Evolutionary conservation across 768 basidiomycete genomes (phyloP), one percentile per base, ranked within the genome.

Genomic region (Mycena sanguinolenta): DNA sequence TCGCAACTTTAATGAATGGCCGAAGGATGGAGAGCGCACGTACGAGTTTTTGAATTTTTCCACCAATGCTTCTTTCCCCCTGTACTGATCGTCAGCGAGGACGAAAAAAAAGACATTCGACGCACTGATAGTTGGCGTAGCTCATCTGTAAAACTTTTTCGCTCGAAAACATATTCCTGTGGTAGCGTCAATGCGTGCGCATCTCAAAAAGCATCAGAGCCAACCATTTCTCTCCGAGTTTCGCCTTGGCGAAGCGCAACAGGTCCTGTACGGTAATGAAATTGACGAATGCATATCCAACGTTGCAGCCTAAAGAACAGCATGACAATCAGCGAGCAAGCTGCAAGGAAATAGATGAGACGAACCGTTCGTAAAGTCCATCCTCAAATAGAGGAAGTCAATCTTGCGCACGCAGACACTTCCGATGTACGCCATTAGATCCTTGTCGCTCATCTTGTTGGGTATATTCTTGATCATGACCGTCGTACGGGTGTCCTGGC

Each of bases 391-490:
- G 73, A 97, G 83, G 78, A 96, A 96, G 80, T 96, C 95, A 69
- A 94, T 92, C 64, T 85, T 85, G 49, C 92, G 84, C n/a, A 90
- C 88, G 77, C 91, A 93, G 28, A 94, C 93, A 70, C 88, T 86
- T 59, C 81, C 86, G 70, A 94, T 94, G 75, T 89, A 95, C 44
- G 81, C 79, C 67, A 90, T 83, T 74, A 95, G 77, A 72, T 95
- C 92, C 75, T 84, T 86, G 79, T 94, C 92, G 70, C 85, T 91
- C 92, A 95, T 94, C 80, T 96, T 95, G 81, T 96, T 97, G 3
- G 95, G 95, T 53, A 97, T 94, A 76, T 97, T 97, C 82, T 96
- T 95, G 71, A 94, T 90, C 93, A 95, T 95, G 57, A 95, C 90
- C 32, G 95, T 95, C 38, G 94, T 94, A 36, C 95, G 86, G 39